phyloP scores from a whole-genome alignment of 345 rosid genomes.

The Citrus inodora region DNA sequence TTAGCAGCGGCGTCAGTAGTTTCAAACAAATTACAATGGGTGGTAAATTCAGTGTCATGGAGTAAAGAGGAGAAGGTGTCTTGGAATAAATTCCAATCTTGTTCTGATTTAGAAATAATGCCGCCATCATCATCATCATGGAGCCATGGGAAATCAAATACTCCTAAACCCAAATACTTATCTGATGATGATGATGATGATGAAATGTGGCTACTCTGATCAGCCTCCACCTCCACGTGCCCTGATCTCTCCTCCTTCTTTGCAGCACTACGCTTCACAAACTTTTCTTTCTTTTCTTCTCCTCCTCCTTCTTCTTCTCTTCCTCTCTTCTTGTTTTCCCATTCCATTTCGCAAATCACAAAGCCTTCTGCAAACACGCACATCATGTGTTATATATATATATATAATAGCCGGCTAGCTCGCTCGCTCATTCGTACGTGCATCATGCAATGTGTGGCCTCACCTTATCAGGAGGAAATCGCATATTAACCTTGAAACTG shows the following conservation, averaged over 20 bases:
- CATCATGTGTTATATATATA: too few species aligned
- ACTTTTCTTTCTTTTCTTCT: slow-evolving; percentile 14
- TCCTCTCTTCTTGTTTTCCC: slow-evolving; percentile 32
- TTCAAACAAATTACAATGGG: slow-evolving; percentile 17
- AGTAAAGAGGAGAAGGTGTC: slow-evolving; percentile 27
- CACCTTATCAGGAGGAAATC: too few species aligned
- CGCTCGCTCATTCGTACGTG: too few species aligned
- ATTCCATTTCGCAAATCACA: slow-evolving; percentile 22
- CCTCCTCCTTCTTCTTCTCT: slow-evolving; percentile 17
- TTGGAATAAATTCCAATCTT: slow-evolving; percentile 37
- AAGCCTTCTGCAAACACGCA: slow-evolving; percentile 2
- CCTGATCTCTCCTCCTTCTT: slow-evolving; percentile 21
- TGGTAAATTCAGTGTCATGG: slow-evolving; percentile 11
- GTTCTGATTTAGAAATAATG: slow-evolving; percentile 39
- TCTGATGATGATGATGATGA: slow-evolving; percentile 2
- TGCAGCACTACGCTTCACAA: slow-evolving; percentile 13
- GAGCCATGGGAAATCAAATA: slow-evolving; percentile 69
- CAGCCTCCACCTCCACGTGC: background rate
- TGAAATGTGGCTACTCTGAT: background rate
- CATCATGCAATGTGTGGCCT: too few species aligned
- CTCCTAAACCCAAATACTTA: slow-evolving; percentile 27
- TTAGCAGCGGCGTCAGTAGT: background rate
- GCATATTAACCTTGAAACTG: too few species aligned
- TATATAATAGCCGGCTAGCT: too few species aligned
- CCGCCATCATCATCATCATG: slow-evolving; percentile 48